Percentiles rank a stretch among this genome's conserved stretches.
Evolutionary conservation across 495 filamentous ascomycete genomes (phyloP).

Genomic region (Tuber calosporum): DNA sequence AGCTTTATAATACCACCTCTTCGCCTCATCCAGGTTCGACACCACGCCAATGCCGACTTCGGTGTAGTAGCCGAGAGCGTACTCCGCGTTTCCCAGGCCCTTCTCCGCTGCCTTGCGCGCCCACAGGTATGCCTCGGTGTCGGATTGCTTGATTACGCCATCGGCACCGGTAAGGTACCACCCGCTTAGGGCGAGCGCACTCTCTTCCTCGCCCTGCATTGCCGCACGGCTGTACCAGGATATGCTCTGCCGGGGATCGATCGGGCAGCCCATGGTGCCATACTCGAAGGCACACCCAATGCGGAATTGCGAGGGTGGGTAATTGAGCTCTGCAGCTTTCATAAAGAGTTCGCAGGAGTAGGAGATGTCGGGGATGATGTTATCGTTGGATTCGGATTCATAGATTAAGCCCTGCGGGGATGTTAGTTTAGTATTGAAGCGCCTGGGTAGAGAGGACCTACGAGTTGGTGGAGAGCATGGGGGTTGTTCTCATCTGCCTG

Average conservation of each 20-base stretch:
- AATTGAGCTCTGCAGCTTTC: conserved; percentile 81
- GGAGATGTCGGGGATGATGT: conserved; percentile 67
- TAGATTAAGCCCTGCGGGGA: conserved; percentile 59
- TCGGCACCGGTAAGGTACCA: conserved; percentile 94
- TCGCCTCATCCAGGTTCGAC: conserved; percentile 84
- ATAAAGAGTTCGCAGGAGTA: conserved; percentile 74
- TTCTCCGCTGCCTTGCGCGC: conserved; percentile 82
- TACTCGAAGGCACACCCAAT: conserved; percentile 86
- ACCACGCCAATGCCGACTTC: conserved; percentile 89
- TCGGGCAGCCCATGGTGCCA: conserved; percentile 68
- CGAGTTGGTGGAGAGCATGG: conserved; percentile 85
- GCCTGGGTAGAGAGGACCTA: conserved; percentile 20
- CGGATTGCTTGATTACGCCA: conserved; percentile 80
- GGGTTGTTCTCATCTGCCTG: conserved; percentile 83
- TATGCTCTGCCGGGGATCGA: conserved; percentile 77
- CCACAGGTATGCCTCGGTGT: conserved; percentile 96
- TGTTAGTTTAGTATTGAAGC: not conserved
- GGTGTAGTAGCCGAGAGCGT: conserved; percentile 96
- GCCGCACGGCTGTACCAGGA: conserved; percentile 90
- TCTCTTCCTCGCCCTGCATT: conserved; percentile 89
- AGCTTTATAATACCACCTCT: conserved; percentile 96
- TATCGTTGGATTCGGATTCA: conserved; percentile 60
- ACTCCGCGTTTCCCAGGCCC: conserved; percentile 83
- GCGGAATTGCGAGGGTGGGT: conserved; percentile 90
- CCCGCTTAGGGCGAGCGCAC: conserved; percentile 81